Conservation (phyloP, 495 filamentous ascomycete species). For the Massariosphaeria phaeospora region DNA sequence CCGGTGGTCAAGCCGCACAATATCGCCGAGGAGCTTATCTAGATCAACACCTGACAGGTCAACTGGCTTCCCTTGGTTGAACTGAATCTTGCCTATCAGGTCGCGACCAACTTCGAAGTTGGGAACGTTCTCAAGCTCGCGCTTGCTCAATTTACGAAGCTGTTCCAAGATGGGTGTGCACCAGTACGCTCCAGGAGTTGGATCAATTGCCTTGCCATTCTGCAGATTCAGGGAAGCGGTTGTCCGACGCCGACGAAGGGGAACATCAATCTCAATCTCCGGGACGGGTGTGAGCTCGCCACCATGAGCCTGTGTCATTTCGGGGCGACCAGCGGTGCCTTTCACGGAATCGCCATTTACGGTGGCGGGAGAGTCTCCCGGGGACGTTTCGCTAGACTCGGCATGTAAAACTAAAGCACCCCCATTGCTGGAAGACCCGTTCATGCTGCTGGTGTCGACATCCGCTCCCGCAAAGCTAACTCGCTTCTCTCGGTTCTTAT, state of each 20-base stretch:
- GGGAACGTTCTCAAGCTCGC: conserved; percentile 63
- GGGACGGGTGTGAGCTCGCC: conserved; percentile 76
- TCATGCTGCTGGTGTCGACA: conserved; percentile 32
- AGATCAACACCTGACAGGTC: conserved; percentile 69
- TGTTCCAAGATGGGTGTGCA: conserved; percentile 70
- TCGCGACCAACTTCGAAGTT: conserved; percentile 78
- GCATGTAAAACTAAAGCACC: conserved; percentile 41
- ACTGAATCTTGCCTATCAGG: conserved; percentile 70
- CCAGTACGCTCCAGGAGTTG: conserved; percentile 71
- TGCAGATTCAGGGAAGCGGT: conserved; percentile 20
- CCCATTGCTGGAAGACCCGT: conserved; percentile 21
- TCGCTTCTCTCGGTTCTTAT: conserved; percentile 56
- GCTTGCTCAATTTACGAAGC: conserved; percentile 65
- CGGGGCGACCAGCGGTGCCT: conserved; percentile 46
- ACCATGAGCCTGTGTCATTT: conserved; percentile 68
- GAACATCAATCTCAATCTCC: conserved; percentile 53
- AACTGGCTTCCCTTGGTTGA: conserved; percentile 56
- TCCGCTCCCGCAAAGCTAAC: conserved; percentile 79
- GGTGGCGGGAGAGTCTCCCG: conserved; percentile 53
- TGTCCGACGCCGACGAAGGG: too few species aligned
- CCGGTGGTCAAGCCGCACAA: conserved; percentile 69
- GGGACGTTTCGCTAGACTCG: conserved; percentile 47
- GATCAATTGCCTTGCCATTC: conserved; percentile 43
- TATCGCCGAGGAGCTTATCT: conserved; percentile 64
- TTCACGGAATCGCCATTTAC: conserved; percentile 48